Evolutionary conservation across 306 rosid species (phyloP), one percentile per base, ranked within the genome.

Genomic region (Dryas drummondii): DNA sequence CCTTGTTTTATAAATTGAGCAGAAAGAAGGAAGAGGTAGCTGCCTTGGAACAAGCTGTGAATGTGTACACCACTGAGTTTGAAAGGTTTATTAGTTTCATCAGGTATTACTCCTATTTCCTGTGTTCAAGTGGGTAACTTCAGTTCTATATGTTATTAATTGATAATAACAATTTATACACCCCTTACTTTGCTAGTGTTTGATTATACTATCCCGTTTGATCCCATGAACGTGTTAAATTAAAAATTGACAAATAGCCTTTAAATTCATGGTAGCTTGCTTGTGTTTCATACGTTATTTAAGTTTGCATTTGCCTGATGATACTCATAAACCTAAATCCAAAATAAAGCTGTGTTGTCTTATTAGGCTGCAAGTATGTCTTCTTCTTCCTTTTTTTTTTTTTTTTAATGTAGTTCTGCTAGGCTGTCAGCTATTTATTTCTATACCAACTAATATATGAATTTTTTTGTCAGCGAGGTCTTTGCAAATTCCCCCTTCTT

Each of bases 401-500:
- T 37, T 37, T 14, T 42, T 15, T 22, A 54, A 42, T 74, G 49
- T 58, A 47, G 15, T 69, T 45, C 58, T 68, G 73, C 64, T 73
- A 54, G 68, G 46, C 65, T 69, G 72, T 11, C 48, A 52, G 59
- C 79, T 77, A 75, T 50, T 76, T 27, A 74, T 69, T 64, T 16
- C 16, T 82, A 62, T 72, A 65, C 74, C 82, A 56, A 80, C 78
- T 64, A 62, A 70, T 66, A 26, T 42, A n/a, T 76, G n/a, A 40
- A 4, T 74, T 48, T 69, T 85, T 81, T 79, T 68, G 37, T 71
- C 86, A 94, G 99, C 22, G 97, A 77, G 82, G 97, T 94, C 74
- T 92, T 92, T 82, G 94, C 93, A 75, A 88, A 90, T 79, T 78
- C 99, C 6, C 99, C 99, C 22, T 94, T 94, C 86, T 92, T 94